These are phyloP conservation scores for Fusarium torulosum DNA, from an alignment of 2,329 filamentous ascomycete species.

Conservation along the genomic window DNA sequence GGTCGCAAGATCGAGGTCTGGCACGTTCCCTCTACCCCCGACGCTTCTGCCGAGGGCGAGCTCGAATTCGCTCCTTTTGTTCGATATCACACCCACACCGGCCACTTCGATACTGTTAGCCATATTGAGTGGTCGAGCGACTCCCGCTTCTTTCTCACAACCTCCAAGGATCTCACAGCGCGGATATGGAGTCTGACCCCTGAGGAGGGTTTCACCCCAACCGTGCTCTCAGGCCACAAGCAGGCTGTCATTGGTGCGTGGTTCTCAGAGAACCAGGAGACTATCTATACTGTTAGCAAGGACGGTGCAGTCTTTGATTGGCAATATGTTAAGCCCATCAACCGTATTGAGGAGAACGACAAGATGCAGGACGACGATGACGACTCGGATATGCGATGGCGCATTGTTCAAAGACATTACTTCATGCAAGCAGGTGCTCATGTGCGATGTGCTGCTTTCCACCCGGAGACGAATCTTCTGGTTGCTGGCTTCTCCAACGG, in stretches of 20 bases:
- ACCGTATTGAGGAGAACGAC: slow-evolving; percentile 67
- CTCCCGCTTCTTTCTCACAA: slow-evolving; percentile 92
- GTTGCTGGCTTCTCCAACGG: slow-evolving; percentile 97
- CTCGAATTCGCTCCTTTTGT: slow-evolving; percentile 97
- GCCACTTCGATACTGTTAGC: slow-evolving; percentile 88
- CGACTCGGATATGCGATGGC: slow-evolving; percentile 81
- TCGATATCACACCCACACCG: slow-evolving; percentile 84
- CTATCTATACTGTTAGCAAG: slow-evolving; percentile 95
- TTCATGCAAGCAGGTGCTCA: slow-evolving; percentile 93
- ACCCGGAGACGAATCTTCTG: slow-evolving; percentile 88
- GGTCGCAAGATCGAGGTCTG: slow-evolving; percentile 93
- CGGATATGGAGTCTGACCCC: slow-evolving; percentile 94
- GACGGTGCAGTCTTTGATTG: slow-evolving; percentile 97
- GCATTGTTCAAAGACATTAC: slow-evolving; percentile 90
- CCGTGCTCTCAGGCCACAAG: slow-evolving; percentile 89
- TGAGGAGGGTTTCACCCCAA: slow-evolving; percentile 90
- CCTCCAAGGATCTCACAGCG: slow-evolving; percentile 91
- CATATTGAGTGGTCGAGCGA: slow-evolving; percentile 96
- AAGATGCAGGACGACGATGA: slow-evolving; percentile 71
- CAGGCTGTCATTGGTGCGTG: slow-evolving; percentile 94
- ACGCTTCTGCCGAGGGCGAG: slow-evolving; percentile 80
- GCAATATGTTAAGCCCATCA: slow-evolving; percentile 79
- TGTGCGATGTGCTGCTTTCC: slow-evolving; percentile 90
- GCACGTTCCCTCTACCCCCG: slow-evolving; percentile 93
- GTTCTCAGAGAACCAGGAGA: slow-evolving; percentile 95